These are phyloP conservation scores for Phytomonas francai DNA, from an alignment of 208 protist genomes.

Conservation along the genomic window DNA sequence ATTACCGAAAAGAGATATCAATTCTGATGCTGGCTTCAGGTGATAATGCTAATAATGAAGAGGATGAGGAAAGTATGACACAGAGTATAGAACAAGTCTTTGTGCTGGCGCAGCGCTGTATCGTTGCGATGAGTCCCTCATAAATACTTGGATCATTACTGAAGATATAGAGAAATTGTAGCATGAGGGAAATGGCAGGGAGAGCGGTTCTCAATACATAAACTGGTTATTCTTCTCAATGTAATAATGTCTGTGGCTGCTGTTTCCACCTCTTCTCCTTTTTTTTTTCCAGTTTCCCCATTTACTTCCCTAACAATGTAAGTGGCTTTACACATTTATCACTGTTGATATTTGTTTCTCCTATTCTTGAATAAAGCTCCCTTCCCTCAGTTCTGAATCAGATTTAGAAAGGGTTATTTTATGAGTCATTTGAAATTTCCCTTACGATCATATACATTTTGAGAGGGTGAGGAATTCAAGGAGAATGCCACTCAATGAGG, in stretches of 20 bases:
- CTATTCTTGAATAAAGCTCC: background rate
- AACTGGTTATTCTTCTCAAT: background rate
- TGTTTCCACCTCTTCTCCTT: background rate
- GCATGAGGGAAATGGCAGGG: background rate
- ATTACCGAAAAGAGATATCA: constrained; percentile 12
- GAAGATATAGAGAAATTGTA: background rate
- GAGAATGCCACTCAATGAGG: constrained; percentile 85
- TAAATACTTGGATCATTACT: background rate
- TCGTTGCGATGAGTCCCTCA: background rate
- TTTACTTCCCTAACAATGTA: background rate
- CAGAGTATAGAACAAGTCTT: background rate
- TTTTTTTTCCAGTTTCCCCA: background rate
- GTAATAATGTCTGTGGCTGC: background rate
- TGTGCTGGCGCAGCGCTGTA: background rate
- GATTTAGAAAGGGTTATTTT: background rate
- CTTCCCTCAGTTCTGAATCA: background rate
- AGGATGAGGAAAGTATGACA: constrained; percentile 13
- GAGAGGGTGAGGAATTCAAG: background rate
- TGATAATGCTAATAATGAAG: constrained; percentile 1
- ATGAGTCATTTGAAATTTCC: background rate
- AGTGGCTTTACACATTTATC: background rate
- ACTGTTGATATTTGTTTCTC: background rate
- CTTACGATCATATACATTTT: constrained; percentile 6
- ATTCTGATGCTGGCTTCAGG: constrained; percentile 16
- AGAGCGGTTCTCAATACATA: background rate